A percentile compares a stretch with the other conserved stretches of the same genome.
phyloP scores from a whole-genome alignment of 1,284 basidiomycete species.

The Sphaerobolus stellatus region DNA sequence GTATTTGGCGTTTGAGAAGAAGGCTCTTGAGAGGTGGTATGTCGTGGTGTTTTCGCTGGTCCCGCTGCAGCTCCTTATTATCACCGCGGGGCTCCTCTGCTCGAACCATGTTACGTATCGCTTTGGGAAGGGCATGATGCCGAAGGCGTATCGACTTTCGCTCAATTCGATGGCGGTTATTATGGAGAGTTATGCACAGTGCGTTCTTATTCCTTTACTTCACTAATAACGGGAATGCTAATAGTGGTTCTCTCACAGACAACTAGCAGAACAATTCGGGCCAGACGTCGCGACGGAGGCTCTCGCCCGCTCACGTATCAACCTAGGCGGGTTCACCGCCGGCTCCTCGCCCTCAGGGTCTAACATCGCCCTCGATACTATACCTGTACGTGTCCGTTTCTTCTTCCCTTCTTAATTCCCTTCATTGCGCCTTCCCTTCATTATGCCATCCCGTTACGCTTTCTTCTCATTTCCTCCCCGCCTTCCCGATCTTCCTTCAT shows the following conservation, averaged over 20 bases:
- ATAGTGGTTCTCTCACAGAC: background rate
- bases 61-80: constrained; percentile 40
- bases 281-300: background rate
- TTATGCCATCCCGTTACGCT: too few species aligned
- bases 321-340: too few species aligned
- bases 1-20: constrained; percentile 39
- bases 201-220: background rate
- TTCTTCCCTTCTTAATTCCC: too few species aligned
- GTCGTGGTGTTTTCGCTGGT: constrained; percentile 41
- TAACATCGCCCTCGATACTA: too few species aligned
- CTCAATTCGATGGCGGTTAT: constrained; percentile 42
- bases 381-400: too few species aligned
- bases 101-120: constrained; percentile 49
- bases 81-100: constrained; percentile 42
- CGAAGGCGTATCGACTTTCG: constrained; percentile 45
- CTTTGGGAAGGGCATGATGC: constrained; percentile 50
- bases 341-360: too few species aligned
- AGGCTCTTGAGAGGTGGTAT: constrained; percentile 42
- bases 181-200: constrained; percentile 32
- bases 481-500: too few species aligned
- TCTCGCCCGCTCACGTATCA: background rate
- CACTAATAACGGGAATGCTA: background rate
- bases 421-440: too few species aligned
- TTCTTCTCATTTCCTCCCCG: too few species aligned
- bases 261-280: background rate